These are phyloP conservation scores for Neurospora sublineolata DNA, from an alignment of 495 filamentous ascomycete genomes.

Conservation along the genomic window DNA sequence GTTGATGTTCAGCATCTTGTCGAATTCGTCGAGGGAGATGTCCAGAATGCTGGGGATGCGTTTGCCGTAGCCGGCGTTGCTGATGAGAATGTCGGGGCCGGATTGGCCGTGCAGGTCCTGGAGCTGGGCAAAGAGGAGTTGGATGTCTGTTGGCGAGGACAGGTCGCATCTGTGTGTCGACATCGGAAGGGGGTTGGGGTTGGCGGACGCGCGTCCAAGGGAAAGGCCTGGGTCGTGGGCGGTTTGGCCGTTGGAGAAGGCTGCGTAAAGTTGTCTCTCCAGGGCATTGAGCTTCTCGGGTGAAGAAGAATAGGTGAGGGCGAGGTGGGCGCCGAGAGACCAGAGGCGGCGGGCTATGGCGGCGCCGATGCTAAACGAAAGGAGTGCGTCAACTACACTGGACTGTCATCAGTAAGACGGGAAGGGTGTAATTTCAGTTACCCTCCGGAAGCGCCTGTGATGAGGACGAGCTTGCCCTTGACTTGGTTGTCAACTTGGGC, in stretches of 20 bases:
- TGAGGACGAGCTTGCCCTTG: constrained; percentile 46
- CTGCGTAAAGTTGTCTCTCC: constrained; percentile 21
- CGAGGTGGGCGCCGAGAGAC: constrained; percentile 42
- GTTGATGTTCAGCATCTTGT: constrained; percentile 54
- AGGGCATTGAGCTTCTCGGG: constrained; percentile 34
- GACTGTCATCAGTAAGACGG: background rate
- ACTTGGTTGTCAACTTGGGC: constrained; percentile 37
- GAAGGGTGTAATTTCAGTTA: constrained; percentile 23
- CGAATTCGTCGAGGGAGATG: constrained; percentile 48
- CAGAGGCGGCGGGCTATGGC: constrained; percentile 48
- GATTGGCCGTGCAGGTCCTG: constrained; percentile 38
- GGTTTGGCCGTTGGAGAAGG: constrained; percentile 7
- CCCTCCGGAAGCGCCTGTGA: constrained; percentile 59
- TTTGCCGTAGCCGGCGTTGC: constrained; percentile 30
- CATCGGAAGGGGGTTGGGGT: constrained; percentile 13
- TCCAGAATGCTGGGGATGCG: constrained; percentile 23
- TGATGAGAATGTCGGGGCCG: constrained; percentile 51
- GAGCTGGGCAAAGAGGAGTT: constrained; percentile 41
- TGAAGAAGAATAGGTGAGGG: constrained; percentile 50
- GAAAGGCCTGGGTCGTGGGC: constrained; percentile 9
- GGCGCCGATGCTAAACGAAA: constrained; percentile 42
- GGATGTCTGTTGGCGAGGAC: constrained; percentile 36
- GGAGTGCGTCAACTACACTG: background rate
- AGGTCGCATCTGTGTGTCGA: constrained; percentile 49
- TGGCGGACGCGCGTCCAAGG: background rate